phyloP scores from a whole-genome alignment of 371 early-diverging fungal genomes.

The Mucor irregularis region DNA sequence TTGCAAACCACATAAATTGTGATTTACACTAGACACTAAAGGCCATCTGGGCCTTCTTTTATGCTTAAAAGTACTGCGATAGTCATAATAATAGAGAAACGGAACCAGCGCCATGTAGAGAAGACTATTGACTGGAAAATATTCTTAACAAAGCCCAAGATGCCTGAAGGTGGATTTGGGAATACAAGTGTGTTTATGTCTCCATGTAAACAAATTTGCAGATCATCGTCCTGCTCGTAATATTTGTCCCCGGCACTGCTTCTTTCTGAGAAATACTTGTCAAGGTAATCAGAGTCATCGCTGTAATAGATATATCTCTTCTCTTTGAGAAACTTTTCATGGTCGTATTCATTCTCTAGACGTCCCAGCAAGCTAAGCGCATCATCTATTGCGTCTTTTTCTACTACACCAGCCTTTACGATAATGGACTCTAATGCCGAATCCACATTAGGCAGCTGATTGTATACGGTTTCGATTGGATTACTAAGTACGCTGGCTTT shows the following conservation, averaged over 20 bases:
- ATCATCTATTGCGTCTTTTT: constrained; percentile 18
- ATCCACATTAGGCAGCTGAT: constrained; percentile 11
- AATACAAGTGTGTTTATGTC: background rate
- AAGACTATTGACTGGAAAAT: background rate
- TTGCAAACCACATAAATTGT: too few species aligned
- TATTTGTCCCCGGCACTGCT: background rate
- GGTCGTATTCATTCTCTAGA: constrained; percentile 17
- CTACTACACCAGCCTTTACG: constrained; percentile 11
- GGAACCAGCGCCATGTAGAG: constrained; percentile 14
- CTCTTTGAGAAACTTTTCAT: constrained; percentile 10
- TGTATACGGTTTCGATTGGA: constrained; percentile 5
- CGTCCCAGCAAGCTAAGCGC: constrained; percentile 9
- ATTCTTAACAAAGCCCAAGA: background rate
- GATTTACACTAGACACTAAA: background rate
- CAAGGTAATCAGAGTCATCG: background rate
- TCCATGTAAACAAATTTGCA: too few species aligned
- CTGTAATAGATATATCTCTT: constrained; percentile 4
- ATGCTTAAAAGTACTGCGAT: constrained; percentile 16
- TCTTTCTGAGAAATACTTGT: too few species aligned
- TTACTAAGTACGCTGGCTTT: background rate
- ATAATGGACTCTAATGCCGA: constrained; percentile 16
- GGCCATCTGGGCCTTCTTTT: constrained; percentile 13
- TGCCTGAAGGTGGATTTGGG: background rate
- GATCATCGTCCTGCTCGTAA: background rate
- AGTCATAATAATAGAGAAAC: constrained; percentile 14